Percentiles rank a stretch among this genome's conserved stretches.
These are phyloP conservation scores for Codiaeum variegatum DNA, from an alignment of 441 rosid genomes.

Conservation along the genomic window DNA sequence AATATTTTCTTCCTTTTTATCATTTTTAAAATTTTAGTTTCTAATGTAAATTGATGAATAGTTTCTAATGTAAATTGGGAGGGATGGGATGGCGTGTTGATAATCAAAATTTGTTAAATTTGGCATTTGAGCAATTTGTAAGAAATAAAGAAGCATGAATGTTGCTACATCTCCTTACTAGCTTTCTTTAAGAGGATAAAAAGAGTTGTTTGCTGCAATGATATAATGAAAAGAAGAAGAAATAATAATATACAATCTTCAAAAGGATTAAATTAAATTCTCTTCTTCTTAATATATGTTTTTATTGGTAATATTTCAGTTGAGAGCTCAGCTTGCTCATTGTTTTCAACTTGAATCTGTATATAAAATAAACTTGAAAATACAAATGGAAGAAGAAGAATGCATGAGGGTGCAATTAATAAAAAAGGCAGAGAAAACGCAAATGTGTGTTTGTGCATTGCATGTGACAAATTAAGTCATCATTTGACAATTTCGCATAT, in stretches of 20 bases:
- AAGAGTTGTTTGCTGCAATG: neutral
- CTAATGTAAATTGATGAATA: too few relatives aligned
- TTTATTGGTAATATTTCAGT: conserved; percentile 5
- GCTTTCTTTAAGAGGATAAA: neutral
- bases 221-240: too few relatives aligned
- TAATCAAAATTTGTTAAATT: too few relatives aligned
- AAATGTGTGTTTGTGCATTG: neutral
- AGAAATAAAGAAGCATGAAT: neutral
- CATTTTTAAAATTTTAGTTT: too few relatives aligned
- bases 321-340: neutral
- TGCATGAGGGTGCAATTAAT: conserved; percentile 1
- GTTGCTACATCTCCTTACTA: neutral
- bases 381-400: neutral
- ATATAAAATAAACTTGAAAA: neutral
- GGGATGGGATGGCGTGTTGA: too few relatives aligned
- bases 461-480: conserved; percentile 21
- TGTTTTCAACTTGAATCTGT: conserved; percentile 1
- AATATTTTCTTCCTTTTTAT: too few relatives aligned
- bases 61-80: too few relatives aligned
- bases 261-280: too few relatives aligned
- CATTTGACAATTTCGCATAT: conserved; percentile 14
- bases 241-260: too few relatives aligned
- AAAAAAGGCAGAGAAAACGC: neutral
- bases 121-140: neutral
- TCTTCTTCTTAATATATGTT: neutral